These are phyloP conservation scores for Plectranthus barbatus DNA, from an alignment of 257 asterid species.

Conservation along the genomic window DNA sequence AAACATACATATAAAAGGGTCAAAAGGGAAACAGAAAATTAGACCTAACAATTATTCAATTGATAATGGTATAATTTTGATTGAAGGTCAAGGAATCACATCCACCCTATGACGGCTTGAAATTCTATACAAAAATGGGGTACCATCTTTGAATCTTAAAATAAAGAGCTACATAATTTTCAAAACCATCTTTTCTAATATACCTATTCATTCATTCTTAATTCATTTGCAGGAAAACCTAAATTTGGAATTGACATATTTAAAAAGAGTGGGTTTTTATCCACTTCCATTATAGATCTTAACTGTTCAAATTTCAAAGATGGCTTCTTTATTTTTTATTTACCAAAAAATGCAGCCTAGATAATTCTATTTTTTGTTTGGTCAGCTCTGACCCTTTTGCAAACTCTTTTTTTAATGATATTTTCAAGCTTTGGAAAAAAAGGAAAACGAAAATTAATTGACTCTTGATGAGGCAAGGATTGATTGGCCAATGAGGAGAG, in stretches of 20 bases:
- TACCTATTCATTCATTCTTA: not conserved
- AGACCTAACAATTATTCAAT: constrained; percentile 16
- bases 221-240: constrained; percentile 26
- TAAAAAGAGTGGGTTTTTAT: constrained; percentile 22
- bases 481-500: not conserved
- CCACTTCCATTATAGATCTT: constrained; percentile 25
- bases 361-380: too few species aligned
- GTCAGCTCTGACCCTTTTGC: not conserved
- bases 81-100: constrained; percentile 19
- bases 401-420: not conserved
- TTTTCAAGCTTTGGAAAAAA: not conserved
- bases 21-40: not conserved
- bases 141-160: constrained; percentile 9
- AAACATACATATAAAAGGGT: constrained; percentile 6
- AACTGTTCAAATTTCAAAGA: not conserved
- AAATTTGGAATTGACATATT: constrained; percentile 20
- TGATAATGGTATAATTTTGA: constrained; percentile 4
- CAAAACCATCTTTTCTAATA: not conserved
- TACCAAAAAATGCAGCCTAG: too few species aligned
- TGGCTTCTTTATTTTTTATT: not conserved
- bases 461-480: not conserved
- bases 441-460: not conserved
- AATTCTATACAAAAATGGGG: not conserved
- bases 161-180: not conserved
- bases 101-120: constrained; percentile 22